phyloP scores from a whole-genome alignment of 2,329 filamentous ascomycete genomes.

The Botrytis porri region DNA sequence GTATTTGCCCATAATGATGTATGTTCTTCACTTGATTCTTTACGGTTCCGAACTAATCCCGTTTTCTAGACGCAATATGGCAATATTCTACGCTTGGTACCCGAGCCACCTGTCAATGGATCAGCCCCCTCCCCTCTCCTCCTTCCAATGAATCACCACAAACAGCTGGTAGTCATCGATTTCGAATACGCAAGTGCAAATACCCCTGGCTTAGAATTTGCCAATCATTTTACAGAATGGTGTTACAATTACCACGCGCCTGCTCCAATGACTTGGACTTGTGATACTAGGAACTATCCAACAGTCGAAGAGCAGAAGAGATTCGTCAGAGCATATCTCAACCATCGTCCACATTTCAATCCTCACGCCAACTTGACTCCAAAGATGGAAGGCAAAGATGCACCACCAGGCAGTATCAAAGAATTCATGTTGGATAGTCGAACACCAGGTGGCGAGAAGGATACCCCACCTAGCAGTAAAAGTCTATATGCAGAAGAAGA shows the following conservation, averaged over 20 bases:
- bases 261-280: slow-evolving; percentile 57
- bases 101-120: slow-evolving; percentile 50
- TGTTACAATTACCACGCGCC: slow-evolving; percentile 93
- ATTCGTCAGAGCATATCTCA: slow-evolving; percentile 83
- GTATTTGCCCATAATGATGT: slow-evolving; percentile 99
- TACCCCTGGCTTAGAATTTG: slow-evolving; percentile 82
- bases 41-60: slow-evolving; percentile 21
- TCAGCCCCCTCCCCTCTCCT: slow-evolving; percentile 69
- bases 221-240: slow-evolving; percentile 98
- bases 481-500: slow-evolving; percentile 53
- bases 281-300: slow-evolving; percentile 70
- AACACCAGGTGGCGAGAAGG: slow-evolving; percentile 41
- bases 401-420: slow-evolving; percentile 29
- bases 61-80: slow-evolving; percentile 83
- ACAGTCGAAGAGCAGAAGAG: slow-evolving; percentile 75
- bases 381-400: slow-evolving; percentile 35
- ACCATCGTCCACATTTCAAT: slow-evolving; percentile 69
- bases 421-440: slow-evolving; percentile 79
- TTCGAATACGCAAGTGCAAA: slow-evolving; percentile 97
- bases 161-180: slow-evolving; percentile 94
- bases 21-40: slow-evolving; percentile 39
- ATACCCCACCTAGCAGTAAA: slow-evolving; percentile 42
- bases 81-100: slow-evolving; percentile 78
- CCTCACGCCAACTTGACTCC: slow-evolving; percentile 44
- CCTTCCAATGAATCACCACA: slow-evolving; percentile 88